Conservation (phyloP, 129 eudicot species). For the Flaveria bidentis region DNA sequence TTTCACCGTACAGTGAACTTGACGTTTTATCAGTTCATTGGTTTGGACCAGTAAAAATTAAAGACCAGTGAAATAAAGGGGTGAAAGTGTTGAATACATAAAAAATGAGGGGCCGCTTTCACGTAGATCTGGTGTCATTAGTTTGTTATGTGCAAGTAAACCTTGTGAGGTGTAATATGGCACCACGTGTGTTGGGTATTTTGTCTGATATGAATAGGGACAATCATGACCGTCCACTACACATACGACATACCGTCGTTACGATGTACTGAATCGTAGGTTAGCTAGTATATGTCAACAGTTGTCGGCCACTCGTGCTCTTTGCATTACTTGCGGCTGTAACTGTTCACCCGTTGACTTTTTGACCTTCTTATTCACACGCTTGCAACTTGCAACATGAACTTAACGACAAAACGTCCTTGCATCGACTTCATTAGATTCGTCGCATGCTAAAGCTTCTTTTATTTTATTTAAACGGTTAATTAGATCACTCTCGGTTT, state of each 20-base stretch:
- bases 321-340: constrained; percentile 30
- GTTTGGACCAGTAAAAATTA: no score
- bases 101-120: constrained; percentile 22
- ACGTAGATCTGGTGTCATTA: constrained; percentile 27
- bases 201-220: constrained; percentile 20
- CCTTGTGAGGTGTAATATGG: constrained; percentile 30
- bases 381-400: not conserved
- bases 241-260: constrained; percentile 6
- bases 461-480: no score
- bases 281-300: constrained; percentile 18
- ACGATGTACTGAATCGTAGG: constrained; percentile 25
- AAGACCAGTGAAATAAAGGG: no score
- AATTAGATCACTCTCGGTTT: no score
- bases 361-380: constrained; percentile 25
- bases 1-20: no score
- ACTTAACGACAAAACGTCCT: no score
- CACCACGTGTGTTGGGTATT: constrained; percentile 22
- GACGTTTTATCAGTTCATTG: no score
- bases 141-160: constrained; percentile 41
- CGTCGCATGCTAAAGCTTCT: no score
- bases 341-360: constrained; percentile 36
- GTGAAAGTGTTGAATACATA: no score
- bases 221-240: constrained; percentile 38
- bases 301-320: constrained; percentile 46
- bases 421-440: no score